Evolutionary conservation across 2,329 filamentous ascomycete genomes (phyloP).

Genomic region (Phaeomoniella chlamydospora): DNA sequence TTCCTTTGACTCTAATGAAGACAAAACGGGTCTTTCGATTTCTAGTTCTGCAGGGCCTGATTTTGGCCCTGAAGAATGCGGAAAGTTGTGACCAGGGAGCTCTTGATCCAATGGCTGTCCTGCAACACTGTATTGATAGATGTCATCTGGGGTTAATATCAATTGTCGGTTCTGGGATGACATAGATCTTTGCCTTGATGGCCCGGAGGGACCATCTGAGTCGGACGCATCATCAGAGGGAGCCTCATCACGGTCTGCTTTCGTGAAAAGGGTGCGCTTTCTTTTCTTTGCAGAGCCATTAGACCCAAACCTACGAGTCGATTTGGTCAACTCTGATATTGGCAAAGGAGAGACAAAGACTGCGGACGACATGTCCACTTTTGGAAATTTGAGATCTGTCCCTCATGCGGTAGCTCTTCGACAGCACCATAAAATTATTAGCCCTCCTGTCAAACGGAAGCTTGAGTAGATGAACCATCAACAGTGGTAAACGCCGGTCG

Average conservation of each 20-base stretch:
- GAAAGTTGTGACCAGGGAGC: slow-evolving; percentile 24
- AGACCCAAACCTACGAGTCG: not conserved
- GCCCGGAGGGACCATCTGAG: slow-evolving; percentile 11
- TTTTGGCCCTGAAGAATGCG: slow-evolving; percentile 17
- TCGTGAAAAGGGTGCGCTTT: slow-evolving; percentile 20
- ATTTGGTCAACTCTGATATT: not conserved
- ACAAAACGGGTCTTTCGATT: not conserved
- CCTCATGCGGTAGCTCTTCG: no score
- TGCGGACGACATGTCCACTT: not conserved
- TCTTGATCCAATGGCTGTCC: slow-evolving; percentile 22
- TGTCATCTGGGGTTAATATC: slow-evolving; percentile 22
- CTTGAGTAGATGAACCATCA: no score
- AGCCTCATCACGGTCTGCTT: slow-evolving; percentile 9
- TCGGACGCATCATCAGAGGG: slow-evolving; percentile 14
- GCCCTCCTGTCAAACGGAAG: no score
- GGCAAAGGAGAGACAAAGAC: not conserved
- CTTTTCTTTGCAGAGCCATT: slow-evolving; percentile 2
- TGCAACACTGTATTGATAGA: slow-evolving; percentile 26
- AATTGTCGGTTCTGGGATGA: not conserved
- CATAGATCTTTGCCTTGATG: not conserved
- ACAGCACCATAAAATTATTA: no score
- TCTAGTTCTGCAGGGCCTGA: slow-evolving; percentile 1
- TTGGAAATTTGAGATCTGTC: no score
- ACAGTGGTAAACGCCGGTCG: no score
- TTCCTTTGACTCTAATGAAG: not conserved